Conservation (phyloP, 805 yeast genomes). For the Candida adriatica region DNA sequence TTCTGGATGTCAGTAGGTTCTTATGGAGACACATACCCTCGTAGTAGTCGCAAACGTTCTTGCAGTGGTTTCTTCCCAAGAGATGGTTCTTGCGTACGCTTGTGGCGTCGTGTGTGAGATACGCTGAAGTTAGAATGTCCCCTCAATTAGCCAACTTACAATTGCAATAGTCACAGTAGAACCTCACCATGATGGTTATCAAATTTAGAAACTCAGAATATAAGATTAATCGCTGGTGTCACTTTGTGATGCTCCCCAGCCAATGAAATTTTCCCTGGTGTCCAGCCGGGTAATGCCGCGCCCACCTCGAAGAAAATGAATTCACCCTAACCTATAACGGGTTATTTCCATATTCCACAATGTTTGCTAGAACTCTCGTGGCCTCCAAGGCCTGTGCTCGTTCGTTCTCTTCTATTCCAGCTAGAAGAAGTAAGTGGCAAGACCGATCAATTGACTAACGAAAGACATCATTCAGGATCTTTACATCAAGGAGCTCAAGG, state of each 20-base stretch:
- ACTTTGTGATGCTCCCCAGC: too few relatives aligned
- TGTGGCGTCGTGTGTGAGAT: constrained; percentile 81
- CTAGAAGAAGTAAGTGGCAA: constrained; percentile 26
- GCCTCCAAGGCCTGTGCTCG: constrained; percentile 25
- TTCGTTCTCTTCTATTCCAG: constrained; percentile 30
- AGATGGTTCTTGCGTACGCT: constrained; percentile 80
- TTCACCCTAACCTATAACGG: constrained; percentile 2
- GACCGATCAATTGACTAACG: too few relatives aligned
- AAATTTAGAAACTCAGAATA: too few relatives aligned
- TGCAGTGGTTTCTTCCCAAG: constrained; percentile 69
- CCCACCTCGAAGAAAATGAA: neutral
- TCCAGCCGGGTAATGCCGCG: too few relatives aligned
- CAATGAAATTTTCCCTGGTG: too few relatives aligned
- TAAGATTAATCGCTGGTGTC: too few relatives aligned
- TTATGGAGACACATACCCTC: constrained; percentile 27
- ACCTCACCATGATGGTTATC: constrained; percentile 69
- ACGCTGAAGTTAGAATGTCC: constrained; percentile 30
- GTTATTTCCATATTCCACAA: constrained; percentile 3
- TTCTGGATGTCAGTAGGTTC: constrained; percentile 5
- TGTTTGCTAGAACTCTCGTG: constrained; percentile 20
- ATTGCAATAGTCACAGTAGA: constrained; percentile 81
- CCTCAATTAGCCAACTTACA: constrained; percentile 24
- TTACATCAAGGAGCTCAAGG: constrained; percentile 80
- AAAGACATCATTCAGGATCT: constrained; percentile 71
- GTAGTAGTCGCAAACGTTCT: constrained; percentile 67